Evolutionary conservation across 257 asterid genomes (phyloP).

Genomic region (Verbena officinalis): DNA sequence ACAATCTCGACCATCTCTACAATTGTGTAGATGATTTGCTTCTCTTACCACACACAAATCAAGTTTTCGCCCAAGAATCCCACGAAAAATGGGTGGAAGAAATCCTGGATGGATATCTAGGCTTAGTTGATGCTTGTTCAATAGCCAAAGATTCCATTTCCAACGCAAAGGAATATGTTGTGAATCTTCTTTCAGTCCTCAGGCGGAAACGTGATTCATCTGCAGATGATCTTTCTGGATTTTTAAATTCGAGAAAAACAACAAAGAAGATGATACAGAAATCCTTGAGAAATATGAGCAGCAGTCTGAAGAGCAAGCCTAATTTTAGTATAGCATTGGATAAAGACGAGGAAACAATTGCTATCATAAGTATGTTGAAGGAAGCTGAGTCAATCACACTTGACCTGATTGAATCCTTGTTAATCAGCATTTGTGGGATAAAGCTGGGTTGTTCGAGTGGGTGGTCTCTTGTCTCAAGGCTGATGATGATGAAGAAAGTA

Average conservation of each 20-base stretch:
- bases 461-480: slow-evolving; percentile 41
- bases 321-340: slow-evolving; percentile 24
- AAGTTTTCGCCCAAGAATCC: slow-evolving; percentile 32
- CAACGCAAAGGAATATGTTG: slow-evolving; percentile 25
- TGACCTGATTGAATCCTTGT: slow-evolving; percentile 34
- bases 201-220: slow-evolving; percentile 33
- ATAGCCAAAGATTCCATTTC: slow-evolving; percentile 35
- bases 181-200: slow-evolving; percentile 35
- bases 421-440: slow-evolving; percentile 30
- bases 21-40: slow-evolving; percentile 35
- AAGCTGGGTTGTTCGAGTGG: slow-evolving; percentile 23
- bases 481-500: slow-evolving; percentile 26
- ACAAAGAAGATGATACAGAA: slow-evolving; percentile 37
- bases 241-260: slow-evolving; percentile 22
- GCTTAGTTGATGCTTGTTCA: slow-evolving; percentile 45
- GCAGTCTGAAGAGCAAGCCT: slow-evolving; percentile 20
- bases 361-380: slow-evolving; percentile 36
- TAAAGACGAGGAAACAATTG: slow-evolving; percentile 34
- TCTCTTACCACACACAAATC: slow-evolving; percentile 35
- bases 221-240: slow-evolving; percentile 15
- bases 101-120: slow-evolving; percentile 42
- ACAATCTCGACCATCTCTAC: slow-evolving; percentile 29
- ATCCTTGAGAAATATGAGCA: slow-evolving; percentile 24
- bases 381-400: slow-evolving; percentile 40
- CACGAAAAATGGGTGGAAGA: slow-evolving; percentile 38